These are phyloP conservation scores for Symbiodinium pilosum DNA, from an alignment of 73 alveolate species.

Conservation along the genomic window DNA sequence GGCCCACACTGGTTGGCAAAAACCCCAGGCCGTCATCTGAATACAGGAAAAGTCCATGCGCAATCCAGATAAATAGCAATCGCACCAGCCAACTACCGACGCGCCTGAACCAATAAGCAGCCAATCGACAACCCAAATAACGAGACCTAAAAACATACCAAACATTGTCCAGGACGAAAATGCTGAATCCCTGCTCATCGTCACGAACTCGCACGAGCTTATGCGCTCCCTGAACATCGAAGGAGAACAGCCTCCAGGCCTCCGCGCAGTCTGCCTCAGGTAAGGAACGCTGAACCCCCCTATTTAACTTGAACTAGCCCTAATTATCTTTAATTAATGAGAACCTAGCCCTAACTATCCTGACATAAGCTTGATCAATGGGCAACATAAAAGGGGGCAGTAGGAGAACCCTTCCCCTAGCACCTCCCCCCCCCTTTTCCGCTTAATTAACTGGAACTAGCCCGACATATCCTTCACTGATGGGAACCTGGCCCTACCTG, in stretches of 20 bases:
- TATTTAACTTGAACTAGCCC: no score
- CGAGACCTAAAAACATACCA: constrained; percentile 3
- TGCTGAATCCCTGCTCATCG: not conserved
- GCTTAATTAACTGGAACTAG: no score
- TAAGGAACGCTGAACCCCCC: not conserved
- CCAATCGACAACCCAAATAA: not conserved
- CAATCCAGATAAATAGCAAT: constrained; percentile 12
- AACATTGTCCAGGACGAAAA: not conserved
- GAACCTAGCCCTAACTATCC: no score
- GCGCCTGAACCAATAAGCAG: constrained; percentile 34
- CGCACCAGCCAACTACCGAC: constrained; percentile 28
- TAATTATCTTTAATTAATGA: no score
- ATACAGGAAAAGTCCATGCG: constrained; percentile 26
- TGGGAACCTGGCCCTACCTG: no score
- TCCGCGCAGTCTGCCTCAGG: not conserved
- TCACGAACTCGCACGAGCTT: not conserved
- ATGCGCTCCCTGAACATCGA: constrained; percentile 11
- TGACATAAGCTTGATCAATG: no score
- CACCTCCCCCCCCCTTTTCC: no score
- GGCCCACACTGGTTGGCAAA: not conserved
- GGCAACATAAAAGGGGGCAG: no score
- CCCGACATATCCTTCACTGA: no score
- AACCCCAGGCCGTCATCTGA: constrained; percentile 11
- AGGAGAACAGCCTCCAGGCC: not conserved
- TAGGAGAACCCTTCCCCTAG: no score